phyloP scores from a whole-genome alignment of 75 land plant species.

The Pinus tabuliformis region DNA sequence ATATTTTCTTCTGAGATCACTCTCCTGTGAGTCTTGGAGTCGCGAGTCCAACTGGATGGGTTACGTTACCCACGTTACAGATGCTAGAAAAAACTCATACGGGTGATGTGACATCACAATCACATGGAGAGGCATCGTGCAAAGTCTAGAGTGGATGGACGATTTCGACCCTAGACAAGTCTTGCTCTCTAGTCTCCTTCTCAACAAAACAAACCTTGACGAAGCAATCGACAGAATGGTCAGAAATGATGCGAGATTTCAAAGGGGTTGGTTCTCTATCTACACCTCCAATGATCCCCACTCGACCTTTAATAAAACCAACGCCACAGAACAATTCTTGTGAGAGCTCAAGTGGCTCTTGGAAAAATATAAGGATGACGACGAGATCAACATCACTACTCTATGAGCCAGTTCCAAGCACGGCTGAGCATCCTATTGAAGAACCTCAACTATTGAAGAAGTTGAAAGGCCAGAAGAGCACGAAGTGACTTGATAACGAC shows the following conservation, averaged over 20 bases:
- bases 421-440: too few relatives aligned
- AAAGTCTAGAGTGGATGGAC: constrained; percentile 59
- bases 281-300: constrained; percentile 58
- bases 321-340: constrained; percentile 63
- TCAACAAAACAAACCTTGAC: constrained; percentile 40
- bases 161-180: constrained; percentile 42
- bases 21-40: too few relatives aligned
- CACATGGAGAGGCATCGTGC: constrained; percentile 62
- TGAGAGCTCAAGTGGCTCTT: constrained; percentile 9
- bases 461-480: too few relatives aligned
- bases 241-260: constrained; percentile 11
- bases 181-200: constrained; percentile 14
- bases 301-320: constrained; percentile 48
- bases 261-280: constrained; percentile 59
- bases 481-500: too few relatives aligned
- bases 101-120: constrained; percentile 41
- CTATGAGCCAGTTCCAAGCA: too few relatives aligned
- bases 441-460: too few relatives aligned
- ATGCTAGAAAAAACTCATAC: too few relatives aligned
- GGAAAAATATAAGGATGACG: constrained; percentile 14
- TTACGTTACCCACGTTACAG: too few relatives aligned
- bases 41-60: too few relatives aligned
- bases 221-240: constrained; percentile 34
- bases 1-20: too few relatives aligned
- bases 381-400: constrained; percentile 24